These are phyloP conservation scores for Penicillium janthinellum DNA, from an alignment of 2,329 filamentous ascomycete species.

Conservation along the genomic window DNA sequence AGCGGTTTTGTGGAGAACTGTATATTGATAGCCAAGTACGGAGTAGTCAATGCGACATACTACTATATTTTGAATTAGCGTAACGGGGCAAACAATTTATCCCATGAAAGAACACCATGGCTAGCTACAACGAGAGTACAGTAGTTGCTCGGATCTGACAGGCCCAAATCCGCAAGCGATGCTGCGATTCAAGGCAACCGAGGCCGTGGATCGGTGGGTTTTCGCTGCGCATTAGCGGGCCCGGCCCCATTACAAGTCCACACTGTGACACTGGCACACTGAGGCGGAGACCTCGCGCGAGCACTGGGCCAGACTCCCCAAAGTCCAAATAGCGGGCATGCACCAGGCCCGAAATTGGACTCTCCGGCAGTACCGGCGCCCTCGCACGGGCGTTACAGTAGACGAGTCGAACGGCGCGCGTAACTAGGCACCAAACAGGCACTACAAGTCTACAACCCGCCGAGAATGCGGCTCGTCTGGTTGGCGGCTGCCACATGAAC, in stretches of 20 bases:
- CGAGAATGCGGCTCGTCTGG: conserved; percentile 7
- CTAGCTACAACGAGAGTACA: not conserved
- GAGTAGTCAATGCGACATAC: not conserved
- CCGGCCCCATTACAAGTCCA: not conserved
- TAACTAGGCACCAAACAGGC: not conserved
- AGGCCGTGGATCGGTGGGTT: not conserved
- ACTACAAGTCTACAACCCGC: no score
- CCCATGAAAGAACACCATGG: not conserved
- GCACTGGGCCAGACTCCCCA: conserved; percentile 5
- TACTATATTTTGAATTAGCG: not conserved
- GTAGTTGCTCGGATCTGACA: not conserved
- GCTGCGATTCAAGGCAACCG: not conserved
- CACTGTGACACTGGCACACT: not conserved
- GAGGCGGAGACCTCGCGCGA: conserved; percentile 11
- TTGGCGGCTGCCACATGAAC: conserved; percentile 2
- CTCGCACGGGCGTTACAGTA: conserved; percentile 2
- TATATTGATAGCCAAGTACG: not conserved
- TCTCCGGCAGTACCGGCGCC: not conserved
- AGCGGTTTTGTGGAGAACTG: not conserved
- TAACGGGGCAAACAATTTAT: not conserved
- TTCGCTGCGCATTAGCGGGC: not conserved
- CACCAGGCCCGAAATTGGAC: conserved; percentile 1
- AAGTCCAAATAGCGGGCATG: conserved; percentile 7
- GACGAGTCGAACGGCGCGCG: conserved; percentile 6
- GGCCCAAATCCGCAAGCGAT: not conserved